Base-by-base conservation (phyloP, 768 basidiomycete species). In the Russula griseocarnosa region DNA sequence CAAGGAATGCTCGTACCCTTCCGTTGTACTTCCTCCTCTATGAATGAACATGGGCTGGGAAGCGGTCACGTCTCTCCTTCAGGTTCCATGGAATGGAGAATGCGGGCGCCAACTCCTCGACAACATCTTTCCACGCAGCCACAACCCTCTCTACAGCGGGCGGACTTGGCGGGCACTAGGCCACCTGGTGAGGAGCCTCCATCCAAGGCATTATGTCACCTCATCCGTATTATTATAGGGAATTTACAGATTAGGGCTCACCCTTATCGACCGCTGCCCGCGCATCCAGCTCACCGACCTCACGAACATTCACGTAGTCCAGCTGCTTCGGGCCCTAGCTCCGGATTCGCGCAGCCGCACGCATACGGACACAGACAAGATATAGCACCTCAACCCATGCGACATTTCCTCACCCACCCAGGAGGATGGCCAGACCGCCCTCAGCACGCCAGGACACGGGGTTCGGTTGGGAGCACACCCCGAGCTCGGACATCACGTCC, bases 351-450 rank as follows among this genome's bases (percentile, higher is more conserved):
- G 47, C 63, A 26, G n/a, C 16, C 40, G 16, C 63, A 34, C 14
- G 30, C 54, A 54, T 42, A 38, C n/a, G 54, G 40, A 46, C 40
- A 57, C 24, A 34, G 55, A 61, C 59, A 65, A 65, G 64, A 60
- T 65, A 65, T 61, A 61, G 64, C 64, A 65, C 59, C 64, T 47
- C 64, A 65, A 61, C 50, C 38, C 30, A 65, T 65, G 59, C 64
- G 64, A 49, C 28, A 61, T 55, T 34, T 60, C 55, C 32, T 65
- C 50, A 65, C 60, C 64, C 55, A 65, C 59, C 60, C 64, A 61
- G 60, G 59, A 52, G 64, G 59, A 52, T 65, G 64, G 64, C 47
- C 60, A 65, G 64, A 65, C 30, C 59, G 60, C 52, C 34, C 47
- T 32, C 64, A 61, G 14, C 59, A 54, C 60, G 5, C 50, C 16